Evolutionary conservation across 1,139 yeast species (phyloP).

Genomic region (Maudiozyma humilis): DNA sequence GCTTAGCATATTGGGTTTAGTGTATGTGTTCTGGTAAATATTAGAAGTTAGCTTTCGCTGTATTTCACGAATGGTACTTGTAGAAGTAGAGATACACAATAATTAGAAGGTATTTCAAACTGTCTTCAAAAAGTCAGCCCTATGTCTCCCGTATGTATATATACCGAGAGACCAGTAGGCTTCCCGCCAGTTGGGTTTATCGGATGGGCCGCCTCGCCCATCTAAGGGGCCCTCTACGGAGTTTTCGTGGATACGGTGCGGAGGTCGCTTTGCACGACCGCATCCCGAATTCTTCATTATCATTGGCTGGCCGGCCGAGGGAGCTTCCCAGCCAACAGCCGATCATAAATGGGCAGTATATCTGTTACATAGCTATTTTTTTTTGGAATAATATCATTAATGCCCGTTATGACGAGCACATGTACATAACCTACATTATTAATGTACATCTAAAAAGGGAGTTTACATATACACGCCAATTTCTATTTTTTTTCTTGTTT

Average conservation of each 20-base stretch:
- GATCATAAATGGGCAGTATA: too few species aligned
- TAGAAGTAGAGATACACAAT: too few species aligned
- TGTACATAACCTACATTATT: neutral
- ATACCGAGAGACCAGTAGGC: neutral
- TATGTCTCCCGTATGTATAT: neutral
- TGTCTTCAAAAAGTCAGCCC: neutral
- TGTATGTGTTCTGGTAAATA: neutral
- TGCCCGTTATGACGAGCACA: neutral
- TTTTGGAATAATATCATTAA: neutral
- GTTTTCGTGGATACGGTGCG: neutral
- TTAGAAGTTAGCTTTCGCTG: neutral
- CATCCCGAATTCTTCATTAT: conserved; percentile 2
- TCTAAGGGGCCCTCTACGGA: conserved; percentile 2
- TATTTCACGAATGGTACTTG: conserved; percentile 8
- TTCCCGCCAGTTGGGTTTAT: conserved; percentile 1
- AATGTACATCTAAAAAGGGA: neutral
- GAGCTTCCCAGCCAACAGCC: neutral
- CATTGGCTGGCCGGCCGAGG: neutral
- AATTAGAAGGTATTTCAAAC: neutral
- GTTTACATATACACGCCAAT: too few species aligned
- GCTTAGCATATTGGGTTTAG: conserved; percentile 39
- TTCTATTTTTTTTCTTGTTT: neutral
- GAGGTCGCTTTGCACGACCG: neutral
- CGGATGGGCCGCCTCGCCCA: neutral
- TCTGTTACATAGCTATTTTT: too few species aligned